Evolutionary conservation across 208 protist species (phyloP), one percentile per base, ranked within the genome.

Genomic region (Crithidia bombi): DNA sequence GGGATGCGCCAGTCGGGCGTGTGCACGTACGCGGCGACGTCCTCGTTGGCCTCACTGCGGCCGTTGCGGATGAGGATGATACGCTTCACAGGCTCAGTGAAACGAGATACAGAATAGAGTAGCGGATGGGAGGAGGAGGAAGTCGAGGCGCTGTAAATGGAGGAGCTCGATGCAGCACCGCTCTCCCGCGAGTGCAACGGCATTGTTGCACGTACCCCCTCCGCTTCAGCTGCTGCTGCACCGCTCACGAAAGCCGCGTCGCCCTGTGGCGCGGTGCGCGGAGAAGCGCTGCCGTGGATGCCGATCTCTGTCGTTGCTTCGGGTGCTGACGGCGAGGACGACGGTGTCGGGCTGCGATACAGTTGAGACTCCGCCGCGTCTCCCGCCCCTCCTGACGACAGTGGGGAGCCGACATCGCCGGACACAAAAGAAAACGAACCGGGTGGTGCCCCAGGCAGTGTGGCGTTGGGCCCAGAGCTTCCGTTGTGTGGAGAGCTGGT

Each of bases 1-100:
- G 81, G 79, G 73, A 97, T 97, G 63, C 93, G 80, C 90, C 90
- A 97, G 77, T 98, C 96, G 0, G 93, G 91, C 3, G 80, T 94
- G 33, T 67, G 64, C 38, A 93, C 85, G 68, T 94, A 90, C 5
- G 75, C 65, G 28, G 69, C 78, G 62, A 86, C 69, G 51, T 97
- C 82, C 28, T 86, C 84, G 61, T 95, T 89, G 5, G 89, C 91
- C 43, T 83, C 79, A 57, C 86, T 94, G 61, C 73, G 73, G 14
- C 90, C 92, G 57, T 91, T 93, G 57, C 92, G 88, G 43, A 97
- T 78, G 17, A 97, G 68, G 63, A 97, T 93, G 35, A 97, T 93
- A 32, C 92, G 87, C 86, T 97, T 95, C 15, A 96, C 88, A 1
- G 91, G 88, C 50, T 96, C 87, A 1, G 78, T 76, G 41, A 92